Evolutionary conservation across 1,139 yeast species (phyloP), one percentile per base, ranked within the genome.

Genomic region (Geotrichum candidum): DNA sequence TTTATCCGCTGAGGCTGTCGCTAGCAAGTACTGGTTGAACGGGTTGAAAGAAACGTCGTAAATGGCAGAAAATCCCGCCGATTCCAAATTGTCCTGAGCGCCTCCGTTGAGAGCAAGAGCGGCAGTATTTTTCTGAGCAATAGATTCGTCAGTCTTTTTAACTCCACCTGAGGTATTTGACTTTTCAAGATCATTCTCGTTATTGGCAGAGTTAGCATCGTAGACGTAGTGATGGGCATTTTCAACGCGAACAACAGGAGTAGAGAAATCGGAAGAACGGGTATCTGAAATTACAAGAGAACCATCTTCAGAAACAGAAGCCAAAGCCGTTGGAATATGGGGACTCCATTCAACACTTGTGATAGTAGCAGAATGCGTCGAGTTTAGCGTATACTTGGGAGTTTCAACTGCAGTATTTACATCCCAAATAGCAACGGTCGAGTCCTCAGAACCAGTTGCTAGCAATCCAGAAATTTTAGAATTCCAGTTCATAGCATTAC

Each of bases 221-320:
- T 68, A 70, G 0, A 67, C 59, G 45, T 80, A 79, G 3, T 54
- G 50, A n/a, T 60, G 62, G 6, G 62, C 62, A 33, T 57, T 53
- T 13, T 57, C 60, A 46, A 60, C 57, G 6, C 60, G 56, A 35
- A 60, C 53, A 3, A 60, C 62, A 4, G 62, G 60, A 33, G 22
- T 31, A 7, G 62, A 57, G 45, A 60, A 60, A 33, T 60, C 56
- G 23, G 53, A 15, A 13, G 65, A 60, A 68, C 97, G 84, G 27
- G 83, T 74, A 71, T 94, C 99, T 69, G 84, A 88, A 54, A 91
- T 77, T 62, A 84, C 84, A 50, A 91, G 78, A 1, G 84, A 78
- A 64, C 82, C 82, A 71, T 88, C 95, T 71, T 88, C 96, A 22
- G 90, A 81, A 4, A 84, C 92, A 2, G 94, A 85, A 0, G 85